Evolutionary conservation across 1,139 yeast species (phyloP), one percentile per base, ranked within the genome.

Genomic region (Magnusiomyces tetraspermus): DNA sequence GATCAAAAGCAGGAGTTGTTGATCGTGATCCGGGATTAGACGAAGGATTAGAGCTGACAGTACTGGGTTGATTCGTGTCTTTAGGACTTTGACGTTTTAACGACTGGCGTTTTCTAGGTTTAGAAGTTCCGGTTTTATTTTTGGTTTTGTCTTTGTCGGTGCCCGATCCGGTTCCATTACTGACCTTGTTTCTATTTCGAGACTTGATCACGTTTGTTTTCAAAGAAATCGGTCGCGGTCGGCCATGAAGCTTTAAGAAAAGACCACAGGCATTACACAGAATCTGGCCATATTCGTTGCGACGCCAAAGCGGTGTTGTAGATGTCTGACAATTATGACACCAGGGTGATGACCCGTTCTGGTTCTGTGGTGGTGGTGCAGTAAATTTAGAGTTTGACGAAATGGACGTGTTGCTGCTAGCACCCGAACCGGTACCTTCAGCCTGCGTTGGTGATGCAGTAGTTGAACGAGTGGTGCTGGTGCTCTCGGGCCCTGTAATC

Each of bases 241-340:
- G 78, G 24, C 96, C 96, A 65, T 90, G 97, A 44, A 90, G 76
- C 69, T 90, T 90, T 57, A 90, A 72, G 64, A 90, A 90, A 52
- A 90, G 74, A 0, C 97, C 97, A 71, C 97, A 90, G 3, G 97
- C 97, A 71, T 90, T 90, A 67, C 97, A 90, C 51, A 90, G 76
- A 17, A 88, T 95, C 60, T 87, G 94, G 17, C 97, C 97, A 19
- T 85, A 79, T 65, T 89, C 96, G 68, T 89, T 96, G 60, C 97
- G 76, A 68, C 97, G 77, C 97, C 97, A 90, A 28, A 90, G 73
- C 0, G 97, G 97, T 1, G 97, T 90, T 1, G 92, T 89, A 56
- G 87, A 85, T 4, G 97, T 90, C 61, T 83, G 79, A 71, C 97
- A 90, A 67, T 90, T 90, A 60, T 85, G 87, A 68, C 97, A 90